These are phyloP conservation scores for Mucuna pruriens DNA, from an alignment of 306 rosid genomes.

Conservation along the genomic window DNA sequence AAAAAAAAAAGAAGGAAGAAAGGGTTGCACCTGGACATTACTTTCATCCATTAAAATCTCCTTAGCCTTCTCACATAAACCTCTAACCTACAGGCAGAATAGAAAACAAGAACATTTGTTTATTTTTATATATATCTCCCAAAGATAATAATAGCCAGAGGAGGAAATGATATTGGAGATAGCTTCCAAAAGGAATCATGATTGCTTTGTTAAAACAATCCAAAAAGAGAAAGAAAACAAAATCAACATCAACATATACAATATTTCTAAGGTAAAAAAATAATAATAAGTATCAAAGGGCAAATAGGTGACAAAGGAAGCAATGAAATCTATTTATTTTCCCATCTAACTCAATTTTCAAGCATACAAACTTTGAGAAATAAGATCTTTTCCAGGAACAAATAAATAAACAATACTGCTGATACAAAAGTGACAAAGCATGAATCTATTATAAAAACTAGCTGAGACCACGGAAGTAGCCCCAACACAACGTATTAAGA, in stretches of 20 bases:
- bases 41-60: constrained; percentile 84
- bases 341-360: neutral
- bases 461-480: neutral
- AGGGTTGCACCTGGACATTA: constrained; percentile 75
- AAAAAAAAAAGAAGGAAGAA: constrained; percentile 30
- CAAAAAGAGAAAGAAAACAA: neutral
- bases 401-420: neutral
- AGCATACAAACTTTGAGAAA: neutral
- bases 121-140: neutral
- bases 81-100: constrained; percentile 59
- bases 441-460: neutral
- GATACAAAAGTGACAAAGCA: neutral
- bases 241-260: neutral
- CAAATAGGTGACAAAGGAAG: neutral
- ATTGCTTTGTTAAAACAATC: neutral
- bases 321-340: neutral
- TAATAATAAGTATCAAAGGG: neutral
- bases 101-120: constrained; percentile 27
- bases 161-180: neutral
- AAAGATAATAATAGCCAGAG: neutral
- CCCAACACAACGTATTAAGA: neutral
- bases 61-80: constrained; percentile 73
- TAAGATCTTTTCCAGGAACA: neutral
- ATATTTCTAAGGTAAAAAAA: neutral
- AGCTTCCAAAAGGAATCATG: neutral